Evolutionary conservation across 768 basidiomycete species (phyloP), one percentile per base, ranked within the genome.

Genomic region (Termitomyces sp.): DNA sequence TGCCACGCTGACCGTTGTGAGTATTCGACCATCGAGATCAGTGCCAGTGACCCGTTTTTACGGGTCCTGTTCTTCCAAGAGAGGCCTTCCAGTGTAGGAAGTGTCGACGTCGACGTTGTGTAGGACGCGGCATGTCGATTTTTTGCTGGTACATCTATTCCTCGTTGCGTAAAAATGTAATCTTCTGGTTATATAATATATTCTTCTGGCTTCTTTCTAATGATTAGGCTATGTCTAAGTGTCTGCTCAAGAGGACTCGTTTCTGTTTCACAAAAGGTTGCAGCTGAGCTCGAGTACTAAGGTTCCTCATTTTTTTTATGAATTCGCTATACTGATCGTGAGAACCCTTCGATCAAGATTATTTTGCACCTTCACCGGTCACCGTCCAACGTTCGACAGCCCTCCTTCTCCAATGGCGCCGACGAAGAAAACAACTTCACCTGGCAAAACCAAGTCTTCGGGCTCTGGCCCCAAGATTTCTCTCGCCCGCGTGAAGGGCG

Each of bases 401-500:
- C 29, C 34, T 25, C 27, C n/a, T 19, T 47, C 19, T 44, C 59
- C 45, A 27, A 79, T 80, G 78, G 77, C 75, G 50, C 76, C 76
- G 16, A 66, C 70, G 9, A 73, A 73, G 65, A 78, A 77, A 55
- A 44, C 67, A 2, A 57, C 53, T 27, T 69, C 75, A 0, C 65
- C 74, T 17, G 69, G 75, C 7, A 81, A 80, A 60, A 69, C 72
- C 16, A 70, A 72, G 54, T 80, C 78, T 1, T 76, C 75, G 19
- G 61, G 63, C 19, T 79, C 82, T n/a, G 75, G 78, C 23, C 76
- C 78, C n/a, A 75, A 79, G 16, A 62, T 81, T 1, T 77, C 83
- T 4, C 75, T 91, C 43, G 82, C 83, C 62, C 87, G 79, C 70
- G 82, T 89, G 62, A 94, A 93, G 69, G 95, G 95, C 67, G 94